These are phyloP conservation scores for Cladophialophora bantiana DNA, from an alignment of 2,329 filamentous ascomycete genomes.

Conservation along the genomic window DNA sequence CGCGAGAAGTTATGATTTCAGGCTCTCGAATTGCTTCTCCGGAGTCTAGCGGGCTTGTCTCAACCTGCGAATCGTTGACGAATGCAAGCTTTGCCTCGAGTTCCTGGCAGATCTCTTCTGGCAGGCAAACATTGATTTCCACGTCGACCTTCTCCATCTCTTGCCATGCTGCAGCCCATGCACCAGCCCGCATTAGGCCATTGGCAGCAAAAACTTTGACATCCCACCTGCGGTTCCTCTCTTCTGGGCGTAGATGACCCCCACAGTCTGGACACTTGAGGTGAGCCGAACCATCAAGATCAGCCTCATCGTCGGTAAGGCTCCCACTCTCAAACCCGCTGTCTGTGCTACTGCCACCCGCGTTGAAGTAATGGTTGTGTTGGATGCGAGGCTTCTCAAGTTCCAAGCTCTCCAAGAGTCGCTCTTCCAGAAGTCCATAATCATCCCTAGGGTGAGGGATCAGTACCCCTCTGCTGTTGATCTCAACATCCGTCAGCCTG, in stretches of 20 bases:
- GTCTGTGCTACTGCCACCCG: conserved; percentile 37
- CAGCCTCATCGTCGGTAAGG: conserved; percentile 47
- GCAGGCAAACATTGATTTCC: conserved; percentile 77
- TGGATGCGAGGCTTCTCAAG: conserved; percentile 62
- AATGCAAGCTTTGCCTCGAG: conserved; percentile 45
- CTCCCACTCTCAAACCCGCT: conserved; percentile 47
- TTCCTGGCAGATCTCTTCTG: conserved; percentile 58
- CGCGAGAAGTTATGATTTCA: conserved; percentile 24
- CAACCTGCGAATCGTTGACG: conserved; percentile 1
- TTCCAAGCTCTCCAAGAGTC: conserved; percentile 66
- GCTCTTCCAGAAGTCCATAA: conserved; percentile 68
- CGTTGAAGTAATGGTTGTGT: conserved; percentile 63
- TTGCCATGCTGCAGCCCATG: conserved; percentile 92
- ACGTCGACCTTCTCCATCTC: conserved; percentile 99
- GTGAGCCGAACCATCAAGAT: conserved; percentile 20
- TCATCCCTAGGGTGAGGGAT: conserved; percentile 69
- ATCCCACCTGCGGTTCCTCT: conserved; percentile 61
- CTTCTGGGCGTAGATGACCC: conserved; percentile 55
- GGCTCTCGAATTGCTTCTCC: neutral
- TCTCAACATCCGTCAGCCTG: conserved; percentile 60
- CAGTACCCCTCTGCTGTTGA: conserved; percentile 65
- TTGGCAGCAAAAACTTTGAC: conserved; percentile 94
- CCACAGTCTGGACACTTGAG: conserved; percentile 59
- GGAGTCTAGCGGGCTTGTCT: neutral
- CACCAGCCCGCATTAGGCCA: conserved; percentile 87